Conservation (phyloP, 164 flowering plant genomes). For the Protea cynaroides region DNA sequence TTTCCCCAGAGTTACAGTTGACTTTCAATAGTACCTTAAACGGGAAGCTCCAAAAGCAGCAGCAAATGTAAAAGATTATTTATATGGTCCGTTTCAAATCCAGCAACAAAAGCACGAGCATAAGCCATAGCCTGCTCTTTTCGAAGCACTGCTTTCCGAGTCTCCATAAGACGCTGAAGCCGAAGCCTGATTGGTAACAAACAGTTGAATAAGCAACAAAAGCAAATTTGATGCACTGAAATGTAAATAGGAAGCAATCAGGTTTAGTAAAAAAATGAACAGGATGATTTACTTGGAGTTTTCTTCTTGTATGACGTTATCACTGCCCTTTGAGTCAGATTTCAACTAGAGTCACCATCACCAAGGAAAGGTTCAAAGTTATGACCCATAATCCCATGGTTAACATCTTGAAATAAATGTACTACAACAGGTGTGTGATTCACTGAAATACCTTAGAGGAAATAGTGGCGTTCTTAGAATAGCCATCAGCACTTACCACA, state of each 20-base stretch:
- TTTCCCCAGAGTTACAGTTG: neutral
- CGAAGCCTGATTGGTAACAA: conserved; percentile 43
- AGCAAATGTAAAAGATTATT: conserved; percentile 68
- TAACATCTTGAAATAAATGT: conserved; percentile 1
- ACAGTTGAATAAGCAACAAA: conserved; percentile 11
- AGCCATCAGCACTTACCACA: conserved; percentile 23
- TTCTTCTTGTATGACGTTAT: conserved; percentile 46
- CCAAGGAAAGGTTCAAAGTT: conserved; percentile 7
- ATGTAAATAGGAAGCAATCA: conserved; percentile 5
- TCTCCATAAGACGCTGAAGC: conserved; percentile 71
- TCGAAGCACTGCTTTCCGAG: conserved; percentile 63
- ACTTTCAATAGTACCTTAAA: conserved; percentile 48
- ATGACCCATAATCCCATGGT: neutral
- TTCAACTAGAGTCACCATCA: conserved; percentile 26
- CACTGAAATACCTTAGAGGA: conserved; percentile 32
- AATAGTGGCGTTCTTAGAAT: conserved; percentile 26
- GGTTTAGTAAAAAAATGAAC: conserved; percentile 1
- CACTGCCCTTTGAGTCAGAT: conserved; percentile 30
- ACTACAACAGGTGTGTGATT: neutral
- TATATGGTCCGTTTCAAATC: conserved; percentile 57
- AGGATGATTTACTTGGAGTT: conserved; percentile 58
- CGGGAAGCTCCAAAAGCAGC: conserved; percentile 90
- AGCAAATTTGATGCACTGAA: neutral
- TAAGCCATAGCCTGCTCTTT: conserved; percentile 95
- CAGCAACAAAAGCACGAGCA: conserved; percentile 84